Evolutionary conservation across 108 stramenopile genomes (phyloP).

Genomic region (Pseudonitzschia pungens): DNA sequence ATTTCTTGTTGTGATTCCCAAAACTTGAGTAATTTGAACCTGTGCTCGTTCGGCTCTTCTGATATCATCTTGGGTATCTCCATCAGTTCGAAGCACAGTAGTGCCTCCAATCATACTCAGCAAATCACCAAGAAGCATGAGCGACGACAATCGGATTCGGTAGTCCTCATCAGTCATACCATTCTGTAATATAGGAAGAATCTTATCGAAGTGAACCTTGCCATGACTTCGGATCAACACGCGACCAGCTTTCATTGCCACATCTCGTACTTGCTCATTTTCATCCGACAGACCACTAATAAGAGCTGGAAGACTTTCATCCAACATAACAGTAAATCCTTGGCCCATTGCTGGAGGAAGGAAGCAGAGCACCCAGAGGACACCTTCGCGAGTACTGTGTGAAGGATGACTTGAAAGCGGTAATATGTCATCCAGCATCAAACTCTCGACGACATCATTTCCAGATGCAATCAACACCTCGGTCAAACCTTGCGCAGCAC

Average conservation of each 20-base stretch:
- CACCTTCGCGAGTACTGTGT: conserved; percentile 92
- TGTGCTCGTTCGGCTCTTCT: conserved; percentile 81
- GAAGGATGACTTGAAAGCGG: conserved; percentile 86
- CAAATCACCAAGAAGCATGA: conserved; percentile 94
- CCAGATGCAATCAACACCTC: conserved; percentile 89
- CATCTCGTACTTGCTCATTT: conserved; percentile 90
- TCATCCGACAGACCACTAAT: conserved; percentile 96
- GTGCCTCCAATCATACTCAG: conserved; percentile 94
- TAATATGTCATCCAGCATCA: conserved; percentile 88
- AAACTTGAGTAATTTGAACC: conserved; percentile 85
- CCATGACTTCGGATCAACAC: conserved; percentile 93
- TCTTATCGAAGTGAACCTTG: conserved; percentile 85
- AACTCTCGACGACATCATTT: conserved; percentile 57
- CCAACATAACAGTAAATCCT: conserved; percentile 83
- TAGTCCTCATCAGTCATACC: conserved; percentile 91
- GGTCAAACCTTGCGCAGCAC: conserved; percentile 96
- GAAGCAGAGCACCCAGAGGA: conserved; percentile 99
- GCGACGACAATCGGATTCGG: conserved; percentile 92
- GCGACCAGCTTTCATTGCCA: conserved; percentile 94
- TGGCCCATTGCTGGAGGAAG: conserved; percentile 91
- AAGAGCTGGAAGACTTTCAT: conserved; percentile 88
- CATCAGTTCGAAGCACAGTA: conserved; percentile 78
- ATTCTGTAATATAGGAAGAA: conserved; percentile 90
- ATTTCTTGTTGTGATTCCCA: conserved; percentile 80
- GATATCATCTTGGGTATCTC: conserved; percentile 89